Evolutionary conservation across 2,329 filamentous ascomycete species (phyloP).

Genomic region (Diaporthe sp.): DNA sequence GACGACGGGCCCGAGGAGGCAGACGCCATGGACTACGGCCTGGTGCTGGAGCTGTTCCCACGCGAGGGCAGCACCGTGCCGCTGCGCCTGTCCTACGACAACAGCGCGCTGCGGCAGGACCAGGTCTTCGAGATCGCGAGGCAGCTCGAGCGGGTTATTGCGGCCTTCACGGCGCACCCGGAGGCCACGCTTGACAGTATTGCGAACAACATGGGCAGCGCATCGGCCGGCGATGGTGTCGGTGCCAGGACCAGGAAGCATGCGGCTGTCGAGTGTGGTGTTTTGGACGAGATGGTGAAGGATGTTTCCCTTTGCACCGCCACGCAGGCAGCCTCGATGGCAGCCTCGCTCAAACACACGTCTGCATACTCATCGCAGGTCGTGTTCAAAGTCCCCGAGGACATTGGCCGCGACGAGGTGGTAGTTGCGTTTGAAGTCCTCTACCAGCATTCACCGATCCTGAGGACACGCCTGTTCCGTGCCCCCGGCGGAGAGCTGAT

Average conservation of each 20-base stretch:
- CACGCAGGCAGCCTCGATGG: neutral
- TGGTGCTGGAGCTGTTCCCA: slow-evolving; percentile 5
- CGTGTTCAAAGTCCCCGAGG: neutral
- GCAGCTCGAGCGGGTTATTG: neutral
- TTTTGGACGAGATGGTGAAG: neutral
- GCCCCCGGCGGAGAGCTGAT: neutral
- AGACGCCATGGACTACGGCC: neutral
- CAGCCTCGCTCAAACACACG: neutral
- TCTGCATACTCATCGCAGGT: neutral
- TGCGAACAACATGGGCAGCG: neutral
- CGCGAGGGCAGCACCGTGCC: neutral
- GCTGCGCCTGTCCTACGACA: neutral
- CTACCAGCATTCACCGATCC: neutral
- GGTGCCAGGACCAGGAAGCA: neutral
- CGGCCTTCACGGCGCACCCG: neutral
- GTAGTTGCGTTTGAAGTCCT: neutral
- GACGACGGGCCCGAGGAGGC: neutral
- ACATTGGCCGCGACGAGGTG: neutral
- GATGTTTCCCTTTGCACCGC: neutral
- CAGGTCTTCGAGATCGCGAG: slow-evolving; percentile 1
- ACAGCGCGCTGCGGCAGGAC: neutral
- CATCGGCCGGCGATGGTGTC: neutral
- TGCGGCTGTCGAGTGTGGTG: neutral
- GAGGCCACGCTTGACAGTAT: neutral
- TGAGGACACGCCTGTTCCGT: neutral